Evolutionary conservation across 164 flowering plant genomes (phyloP).

Genomic region (Liquidambar formosana): DNA sequence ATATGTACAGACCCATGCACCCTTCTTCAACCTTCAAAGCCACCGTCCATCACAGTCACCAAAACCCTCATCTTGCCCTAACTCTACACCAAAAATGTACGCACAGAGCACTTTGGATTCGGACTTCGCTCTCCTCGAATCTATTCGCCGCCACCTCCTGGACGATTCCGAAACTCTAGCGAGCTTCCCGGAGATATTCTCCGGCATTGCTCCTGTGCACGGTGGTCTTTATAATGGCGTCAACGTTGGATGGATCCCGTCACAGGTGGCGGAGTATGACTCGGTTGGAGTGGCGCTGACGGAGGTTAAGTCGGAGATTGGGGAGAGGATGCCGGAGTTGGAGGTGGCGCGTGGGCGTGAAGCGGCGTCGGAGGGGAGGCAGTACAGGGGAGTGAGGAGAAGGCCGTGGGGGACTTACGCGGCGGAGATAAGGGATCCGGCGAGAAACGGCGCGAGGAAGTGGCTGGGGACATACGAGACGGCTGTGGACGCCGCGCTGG

Average conservation of each 20-base stretch:
- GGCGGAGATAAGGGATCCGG: constrained; percentile 26
- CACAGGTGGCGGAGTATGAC: not conserved
- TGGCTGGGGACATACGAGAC: constrained; percentile 27
- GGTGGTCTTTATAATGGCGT: not conserved
- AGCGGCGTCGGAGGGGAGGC: not conserved
- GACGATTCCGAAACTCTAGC: not conserved
- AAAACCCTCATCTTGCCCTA: no score
- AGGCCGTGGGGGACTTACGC: constrained; percentile 25
- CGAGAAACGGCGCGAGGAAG: constrained; percentile 15
- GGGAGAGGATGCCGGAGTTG: not conserved
- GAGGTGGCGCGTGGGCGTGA: not conserved
- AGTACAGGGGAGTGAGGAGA: constrained; percentile 17
- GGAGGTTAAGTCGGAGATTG: not conserved
- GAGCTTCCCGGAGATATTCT: not conserved
- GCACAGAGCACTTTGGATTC: constrained; percentile 21
- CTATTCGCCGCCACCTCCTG: constrained; percentile 38
- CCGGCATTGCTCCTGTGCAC: not conserved
- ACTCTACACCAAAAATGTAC: constrained; percentile 16
- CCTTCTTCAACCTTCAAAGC: no score
- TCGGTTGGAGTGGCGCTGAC: not conserved
- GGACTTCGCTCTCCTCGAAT: constrained; percentile 46
- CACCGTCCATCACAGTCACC: no score
- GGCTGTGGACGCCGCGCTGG: constrained; percentile 22
- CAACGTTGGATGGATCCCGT: no score
- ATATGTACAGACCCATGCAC: no score